Conservation (phyloP, 208 protist genomes). For the Acanthamoeba polyphaga region DNA sequence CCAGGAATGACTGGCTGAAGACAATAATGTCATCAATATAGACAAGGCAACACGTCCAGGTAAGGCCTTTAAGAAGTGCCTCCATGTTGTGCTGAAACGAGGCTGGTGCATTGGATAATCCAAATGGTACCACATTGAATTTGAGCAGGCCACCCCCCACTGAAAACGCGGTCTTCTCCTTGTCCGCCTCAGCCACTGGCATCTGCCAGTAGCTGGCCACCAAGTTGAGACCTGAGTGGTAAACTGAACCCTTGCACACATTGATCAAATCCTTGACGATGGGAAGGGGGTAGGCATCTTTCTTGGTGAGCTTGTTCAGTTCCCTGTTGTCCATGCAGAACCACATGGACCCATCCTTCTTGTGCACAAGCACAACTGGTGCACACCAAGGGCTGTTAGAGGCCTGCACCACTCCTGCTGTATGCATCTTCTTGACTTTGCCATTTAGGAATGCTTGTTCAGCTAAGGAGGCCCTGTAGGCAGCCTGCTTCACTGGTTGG, state of each 20-base stretch:
- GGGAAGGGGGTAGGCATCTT: constrained; percentile 73
- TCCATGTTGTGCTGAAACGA: constrained; percentile 76
- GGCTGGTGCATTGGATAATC: constrained; percentile 69
- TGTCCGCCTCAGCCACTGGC: constrained; percentile 8
- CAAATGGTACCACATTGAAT: constrained; percentile 66
- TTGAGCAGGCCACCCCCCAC: constrained; percentile 58
- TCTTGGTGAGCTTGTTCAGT: constrained; percentile 76
- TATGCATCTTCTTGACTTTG: background rate
- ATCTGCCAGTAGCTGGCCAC: constrained; percentile 74
- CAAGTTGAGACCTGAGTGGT: constrained; percentile 26
- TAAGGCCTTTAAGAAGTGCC: background rate
- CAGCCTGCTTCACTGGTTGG: too few relatives aligned
- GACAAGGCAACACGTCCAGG: constrained; percentile 16
- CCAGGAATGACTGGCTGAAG: background rate
- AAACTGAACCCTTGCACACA: background rate
- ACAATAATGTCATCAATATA: constrained; percentile 63
- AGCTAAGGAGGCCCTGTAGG: too few relatives aligned
- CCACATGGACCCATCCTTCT: constrained; percentile 42
- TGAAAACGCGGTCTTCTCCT: constrained; percentile 71
- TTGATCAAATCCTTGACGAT: constrained; percentile 51
- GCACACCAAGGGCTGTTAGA: background rate
- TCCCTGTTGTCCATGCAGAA: constrained; percentile 66
- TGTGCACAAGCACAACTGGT: background rate
- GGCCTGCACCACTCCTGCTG: background rate
- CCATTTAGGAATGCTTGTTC: too few relatives aligned